Percentiles rank a stretch among this genome's conserved stretches.
phyloP scores from a whole-genome alignment of 441 rosid genomes.

The Francoa sonchifolia region DNA sequence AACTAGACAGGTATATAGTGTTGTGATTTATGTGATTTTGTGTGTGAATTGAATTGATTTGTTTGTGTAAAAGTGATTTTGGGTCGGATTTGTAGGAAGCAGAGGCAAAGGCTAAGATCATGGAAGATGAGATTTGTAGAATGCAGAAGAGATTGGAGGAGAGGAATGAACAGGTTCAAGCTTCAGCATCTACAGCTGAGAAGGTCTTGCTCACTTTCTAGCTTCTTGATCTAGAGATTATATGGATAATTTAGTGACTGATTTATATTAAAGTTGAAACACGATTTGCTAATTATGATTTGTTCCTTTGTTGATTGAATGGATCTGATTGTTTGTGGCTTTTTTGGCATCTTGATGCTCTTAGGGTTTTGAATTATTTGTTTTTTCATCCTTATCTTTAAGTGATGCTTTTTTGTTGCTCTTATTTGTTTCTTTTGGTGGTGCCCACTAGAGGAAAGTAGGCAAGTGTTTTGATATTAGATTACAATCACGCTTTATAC shows the following conservation, averaged over 20 bases:
- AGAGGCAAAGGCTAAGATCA: conserved; percentile 9
- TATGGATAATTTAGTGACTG: background rate
- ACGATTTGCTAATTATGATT: background rate
- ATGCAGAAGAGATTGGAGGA: conserved; percentile 14
- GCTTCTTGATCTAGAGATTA: background rate
- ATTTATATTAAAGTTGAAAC: conserved; percentile 9
- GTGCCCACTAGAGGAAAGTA: conserved; percentile 21
- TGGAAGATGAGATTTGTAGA: conserved; percentile 12
- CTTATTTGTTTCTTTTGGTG: conserved; percentile 20
- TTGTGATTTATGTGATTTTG: conserved; percentile 6
- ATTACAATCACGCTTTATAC: too few species aligned
- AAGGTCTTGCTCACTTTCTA: background rate
- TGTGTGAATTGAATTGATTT: too few species aligned
- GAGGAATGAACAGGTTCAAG: conserved; percentile 8
- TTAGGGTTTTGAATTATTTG: background rate
- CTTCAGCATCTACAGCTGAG: conserved; percentile 7
- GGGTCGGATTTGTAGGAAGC: conserved; percentile 14
- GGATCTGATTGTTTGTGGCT: conserved; percentile 8
- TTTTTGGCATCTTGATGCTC: conserved; percentile 8
- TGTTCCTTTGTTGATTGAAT: conserved; percentile 5
- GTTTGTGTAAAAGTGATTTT: too few species aligned
- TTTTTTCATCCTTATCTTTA: conserved; percentile 10
- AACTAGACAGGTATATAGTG: conserved; percentile 66
- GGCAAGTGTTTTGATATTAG: conserved; percentile 8
- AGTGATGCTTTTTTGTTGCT: conserved; percentile 18